Evolutionary conservation across 148 eudicot species (phyloP).

Genomic region (Diospyros lotus): DNA sequence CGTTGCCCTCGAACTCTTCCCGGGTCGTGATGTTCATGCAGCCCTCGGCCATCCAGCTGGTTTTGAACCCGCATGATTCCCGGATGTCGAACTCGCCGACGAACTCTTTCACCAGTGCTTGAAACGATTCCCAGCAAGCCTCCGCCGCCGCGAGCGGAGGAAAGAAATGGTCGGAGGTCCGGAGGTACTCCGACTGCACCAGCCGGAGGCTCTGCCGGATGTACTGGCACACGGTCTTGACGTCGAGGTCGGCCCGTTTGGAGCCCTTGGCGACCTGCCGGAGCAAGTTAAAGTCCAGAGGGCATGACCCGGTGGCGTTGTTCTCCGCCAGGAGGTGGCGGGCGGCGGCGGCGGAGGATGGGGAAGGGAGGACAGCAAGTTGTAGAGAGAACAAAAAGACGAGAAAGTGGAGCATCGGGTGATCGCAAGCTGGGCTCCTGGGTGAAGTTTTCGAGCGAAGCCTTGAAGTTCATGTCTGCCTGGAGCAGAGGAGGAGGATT

Average conservation of each 20-base stretch:
- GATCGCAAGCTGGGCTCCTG: too few relatives aligned
- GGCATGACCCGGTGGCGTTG: slow-evolving; percentile 36
- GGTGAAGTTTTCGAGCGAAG: too few relatives aligned
- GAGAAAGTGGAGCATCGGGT: neutral
- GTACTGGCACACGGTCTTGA: slow-evolving; percentile 35
- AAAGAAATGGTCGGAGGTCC: slow-evolving; percentile 35
- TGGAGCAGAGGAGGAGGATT: neutral
- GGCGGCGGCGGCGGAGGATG: slow-evolving; percentile 4
- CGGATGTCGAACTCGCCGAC: slow-evolving; percentile 43
- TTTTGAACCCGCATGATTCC: slow-evolving; percentile 39
- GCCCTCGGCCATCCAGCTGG: slow-evolving; percentile 47
- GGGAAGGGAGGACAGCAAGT: neutral
- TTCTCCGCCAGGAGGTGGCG: slow-evolving; percentile 7
- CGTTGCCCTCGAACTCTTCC: slow-evolving; percentile 35
- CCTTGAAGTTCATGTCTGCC: neutral
- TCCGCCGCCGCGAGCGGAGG: slow-evolving; percentile 50
- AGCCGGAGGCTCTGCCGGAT: slow-evolving; percentile 50
- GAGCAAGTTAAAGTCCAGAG: slow-evolving; percentile 44
- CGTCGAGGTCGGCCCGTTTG: slow-evolving; percentile 17
- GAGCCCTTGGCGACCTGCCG: slow-evolving; percentile 16
- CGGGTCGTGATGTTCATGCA: slow-evolving; percentile 69
- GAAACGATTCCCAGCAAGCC: slow-evolving; percentile 56
- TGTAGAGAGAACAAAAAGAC: slow-evolving; percentile 1
- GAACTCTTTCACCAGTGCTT: slow-evolving; percentile 38
- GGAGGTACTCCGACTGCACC: slow-evolving; percentile 56